Percentiles rank a stretch among this genome's conserved stretches.
phyloP scores from a whole-genome alignment of 257 asterid species.

The Ophiorrhiza pumila region DNA sequence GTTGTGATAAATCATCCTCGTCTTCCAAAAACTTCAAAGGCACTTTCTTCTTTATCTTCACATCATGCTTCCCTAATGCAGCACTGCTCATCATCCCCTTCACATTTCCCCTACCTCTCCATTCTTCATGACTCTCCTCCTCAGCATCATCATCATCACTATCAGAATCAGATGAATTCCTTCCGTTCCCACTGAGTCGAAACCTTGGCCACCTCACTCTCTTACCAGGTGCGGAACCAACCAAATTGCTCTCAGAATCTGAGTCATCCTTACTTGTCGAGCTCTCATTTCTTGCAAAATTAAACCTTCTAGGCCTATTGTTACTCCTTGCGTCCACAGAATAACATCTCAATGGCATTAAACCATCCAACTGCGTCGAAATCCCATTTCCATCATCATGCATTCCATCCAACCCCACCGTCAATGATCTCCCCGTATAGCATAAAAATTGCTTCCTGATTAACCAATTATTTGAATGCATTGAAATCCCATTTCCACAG shows the following conservation, averaged over 20 bases:
- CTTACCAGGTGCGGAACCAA: conserved; percentile 18
- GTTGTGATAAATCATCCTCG: conserved; percentile 61
- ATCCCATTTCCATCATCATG: conserved; percentile 21
- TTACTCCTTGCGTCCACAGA: conserved; percentile 32
- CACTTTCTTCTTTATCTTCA: conserved; percentile 55
- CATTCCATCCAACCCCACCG: conserved; percentile 20
- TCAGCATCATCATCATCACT: conserved; percentile 31
- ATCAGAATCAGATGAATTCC: conserved; percentile 47
- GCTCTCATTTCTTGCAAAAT: conserved; percentile 36
- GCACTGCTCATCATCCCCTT: conserved; percentile 55
- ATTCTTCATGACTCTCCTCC: conserved; percentile 38
- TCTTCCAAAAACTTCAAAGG: conserved; percentile 59
- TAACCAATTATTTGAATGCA: conserved; percentile 18
- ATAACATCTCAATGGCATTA: conserved; percentile 32
- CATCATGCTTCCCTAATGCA: conserved; percentile 69
- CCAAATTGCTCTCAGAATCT: conserved; percentile 21
- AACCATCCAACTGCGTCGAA: conserved; percentile 23
- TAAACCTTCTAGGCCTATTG: conserved; percentile 19
- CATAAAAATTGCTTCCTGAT: conserved; percentile 1
- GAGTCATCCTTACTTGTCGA: conserved; percentile 27
- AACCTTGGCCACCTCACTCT: conserved; percentile 57
- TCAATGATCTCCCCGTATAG: conserved; percentile 10
- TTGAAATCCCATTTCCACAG: conserved; percentile 19
- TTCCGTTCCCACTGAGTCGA: conserved; percentile 26
- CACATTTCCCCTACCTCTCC: conserved; percentile 20